Conservation (phyloP, 1,284 basidiomycete genomes). For the Chondrostereum purpureum region DNA sequence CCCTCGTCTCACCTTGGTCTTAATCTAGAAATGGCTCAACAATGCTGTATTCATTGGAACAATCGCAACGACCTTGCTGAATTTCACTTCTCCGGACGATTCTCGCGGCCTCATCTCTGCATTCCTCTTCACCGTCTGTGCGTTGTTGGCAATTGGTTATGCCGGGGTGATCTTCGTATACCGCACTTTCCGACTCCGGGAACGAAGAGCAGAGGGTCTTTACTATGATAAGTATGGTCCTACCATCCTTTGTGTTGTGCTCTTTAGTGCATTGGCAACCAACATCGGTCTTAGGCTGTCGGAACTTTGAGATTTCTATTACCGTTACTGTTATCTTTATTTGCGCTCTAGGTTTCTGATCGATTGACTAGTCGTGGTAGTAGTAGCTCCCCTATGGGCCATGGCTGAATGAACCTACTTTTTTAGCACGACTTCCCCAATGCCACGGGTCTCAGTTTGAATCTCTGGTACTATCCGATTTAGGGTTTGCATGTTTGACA, state of each 20-base stretch:
- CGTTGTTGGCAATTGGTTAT: conserved; percentile 88
- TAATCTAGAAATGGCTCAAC: conserved; percentile 82
- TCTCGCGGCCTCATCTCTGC: conserved; percentile 77
- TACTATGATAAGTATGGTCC: conserved; percentile 91
- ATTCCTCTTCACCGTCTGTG: conserved; percentile 81
- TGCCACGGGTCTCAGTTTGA: too few species aligned
- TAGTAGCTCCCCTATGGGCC: too few species aligned
- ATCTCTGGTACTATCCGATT: too few species aligned
- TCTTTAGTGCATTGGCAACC: conserved; percentile 68
- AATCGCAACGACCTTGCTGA: conserved; percentile 86
- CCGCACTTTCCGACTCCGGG: conserved; percentile 72
- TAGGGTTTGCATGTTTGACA: too few species aligned
- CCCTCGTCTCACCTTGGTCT: conserved; percentile 11
- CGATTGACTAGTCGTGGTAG: too few species aligned
- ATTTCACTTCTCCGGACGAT: conserved; percentile 79
- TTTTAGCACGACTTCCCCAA: too few species aligned
- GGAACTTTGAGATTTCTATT: conserved; percentile 42
- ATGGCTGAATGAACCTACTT: too few species aligned
- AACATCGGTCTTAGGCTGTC: conserved; percentile 64
- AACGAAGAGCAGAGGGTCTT: conserved; percentile 68
- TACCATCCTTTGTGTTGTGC: conserved; percentile 63
- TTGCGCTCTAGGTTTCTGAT: too few species aligned
- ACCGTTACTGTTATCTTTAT: too few species aligned
- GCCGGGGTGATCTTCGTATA: conserved; percentile 85
- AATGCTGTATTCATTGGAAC: conserved; percentile 85